Evolutionary conservation across 495 filamentous ascomycete species (phyloP).

Genomic region (Aspergillus asperescens): DNA sequence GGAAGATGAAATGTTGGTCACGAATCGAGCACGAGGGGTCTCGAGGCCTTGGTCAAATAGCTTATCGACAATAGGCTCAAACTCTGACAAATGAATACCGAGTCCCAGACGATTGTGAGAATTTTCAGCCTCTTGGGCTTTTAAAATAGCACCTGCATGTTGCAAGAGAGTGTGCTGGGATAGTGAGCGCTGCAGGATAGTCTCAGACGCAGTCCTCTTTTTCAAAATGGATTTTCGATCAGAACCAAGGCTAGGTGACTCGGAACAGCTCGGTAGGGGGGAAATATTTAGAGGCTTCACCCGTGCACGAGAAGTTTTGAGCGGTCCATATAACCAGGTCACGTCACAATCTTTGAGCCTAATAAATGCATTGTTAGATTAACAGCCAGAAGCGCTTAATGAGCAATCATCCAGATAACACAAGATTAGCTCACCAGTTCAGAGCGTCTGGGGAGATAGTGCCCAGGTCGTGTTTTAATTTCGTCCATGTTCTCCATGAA

Average conservation of each 20-base stretch:
- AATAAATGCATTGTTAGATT: conserved; percentile 17
- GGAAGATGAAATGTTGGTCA: conserved; percentile 38
- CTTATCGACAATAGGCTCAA: conserved; percentile 47
- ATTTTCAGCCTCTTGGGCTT: conserved; percentile 73
- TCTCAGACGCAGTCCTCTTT: conserved; percentile 91
- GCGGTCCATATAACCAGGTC: conserved; percentile 93
- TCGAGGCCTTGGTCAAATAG: conserved; percentile 25
- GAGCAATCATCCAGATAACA: conserved; percentile 12
- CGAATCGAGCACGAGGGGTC: conserved; percentile 24
- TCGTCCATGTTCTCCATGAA: conserved; percentile 97
- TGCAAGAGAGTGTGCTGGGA: conserved; percentile 88
- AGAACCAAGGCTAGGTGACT: conserved; percentile 75
- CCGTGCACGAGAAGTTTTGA: conserved; percentile 60
- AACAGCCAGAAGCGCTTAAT: background rate
- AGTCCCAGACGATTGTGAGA: conserved; percentile 41
- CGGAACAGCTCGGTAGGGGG: conserved; percentile 57
- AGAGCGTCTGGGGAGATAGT: conserved; percentile 84
- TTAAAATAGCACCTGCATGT: conserved; percentile 86
- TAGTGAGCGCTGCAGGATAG: conserved; percentile 87
- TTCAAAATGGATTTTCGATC: conserved; percentile 92
- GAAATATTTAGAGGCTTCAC: conserved; percentile 36
- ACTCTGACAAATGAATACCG: conserved; percentile 60
- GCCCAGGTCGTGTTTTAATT: conserved; percentile 74
- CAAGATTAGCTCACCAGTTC: conserved; percentile 64
- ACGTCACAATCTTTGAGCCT: conserved; percentile 98